Percentiles rank a stretch among this genome's conserved stretches.
phyloP scores from a whole-genome alignment of 169 alveolate genomes.

The Plasmodium knowlesi region DNA sequence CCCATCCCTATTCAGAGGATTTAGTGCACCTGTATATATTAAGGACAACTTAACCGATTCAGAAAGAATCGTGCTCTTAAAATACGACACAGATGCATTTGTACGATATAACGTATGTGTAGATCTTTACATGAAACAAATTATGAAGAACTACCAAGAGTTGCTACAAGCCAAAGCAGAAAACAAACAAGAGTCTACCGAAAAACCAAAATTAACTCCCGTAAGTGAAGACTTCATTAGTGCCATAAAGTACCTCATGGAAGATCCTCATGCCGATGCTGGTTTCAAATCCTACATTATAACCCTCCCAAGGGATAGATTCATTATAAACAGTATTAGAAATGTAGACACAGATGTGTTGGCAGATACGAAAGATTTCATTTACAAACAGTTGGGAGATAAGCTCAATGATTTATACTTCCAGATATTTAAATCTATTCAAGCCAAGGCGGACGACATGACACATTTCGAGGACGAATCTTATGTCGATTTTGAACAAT shows the following conservation, averaged over 20 bases:
- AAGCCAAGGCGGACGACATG: constrained; percentile 50
- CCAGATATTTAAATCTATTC: constrained; percentile 5
- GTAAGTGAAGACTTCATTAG: constrained; percentile 42
- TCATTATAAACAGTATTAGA: constrained; percentile 4
- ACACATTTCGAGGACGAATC: constrained; percentile 72
- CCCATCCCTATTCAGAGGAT: constrained; percentile 90
- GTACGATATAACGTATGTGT: constrained; percentile 81
- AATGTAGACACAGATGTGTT: constrained; percentile 65
- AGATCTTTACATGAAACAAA: constrained; percentile 76
- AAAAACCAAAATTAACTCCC: constrained; percentile 29
- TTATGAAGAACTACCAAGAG: constrained; percentile 58
- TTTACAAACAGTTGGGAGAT: constrained; percentile 47
- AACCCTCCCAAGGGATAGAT: constrained; percentile 55
- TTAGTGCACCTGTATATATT: constrained; percentile 93
- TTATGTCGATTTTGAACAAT: constrained; percentile 72
- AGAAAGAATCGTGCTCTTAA: constrained; percentile 88
- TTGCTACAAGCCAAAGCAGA: constrained; percentile 12
- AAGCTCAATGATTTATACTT: constrained; percentile 23
- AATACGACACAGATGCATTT: constrained; percentile 91
- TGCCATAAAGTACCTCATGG: constrained; percentile 49
- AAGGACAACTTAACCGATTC: constrained; percentile 86
- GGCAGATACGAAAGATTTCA: constrained; percentile 46
- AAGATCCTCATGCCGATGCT: constrained; percentile 57
- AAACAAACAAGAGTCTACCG: neutral
- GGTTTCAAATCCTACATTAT: constrained; percentile 66